phyloP scores from a whole-genome alignment of 2,329 filamentous ascomycete genomes.

The Botryotinia convoluta region DNA sequence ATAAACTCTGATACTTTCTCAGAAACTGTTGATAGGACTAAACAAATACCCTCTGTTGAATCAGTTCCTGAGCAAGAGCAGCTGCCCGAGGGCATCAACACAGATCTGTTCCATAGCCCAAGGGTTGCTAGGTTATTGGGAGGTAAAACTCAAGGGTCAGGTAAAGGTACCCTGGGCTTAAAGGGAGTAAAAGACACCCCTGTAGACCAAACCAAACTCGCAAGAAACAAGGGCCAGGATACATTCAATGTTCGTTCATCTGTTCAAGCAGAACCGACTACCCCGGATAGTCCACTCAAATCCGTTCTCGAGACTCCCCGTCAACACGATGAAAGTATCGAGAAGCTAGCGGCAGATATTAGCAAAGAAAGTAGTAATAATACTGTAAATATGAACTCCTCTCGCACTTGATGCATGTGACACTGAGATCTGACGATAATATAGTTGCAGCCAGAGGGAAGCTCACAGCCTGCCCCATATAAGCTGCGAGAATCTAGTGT shows the following conservation, averaged over 20 bases:
- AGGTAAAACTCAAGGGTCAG: conserved; percentile 40
- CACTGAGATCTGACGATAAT: conserved; percentile 49
- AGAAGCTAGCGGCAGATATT: conserved; percentile 47
- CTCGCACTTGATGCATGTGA: conserved; percentile 15
- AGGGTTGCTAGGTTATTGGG: conserved; percentile 55
- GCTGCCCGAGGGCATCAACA: conserved; percentile 57
- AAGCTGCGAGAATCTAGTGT: conserved; percentile 85
- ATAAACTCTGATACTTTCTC: conserved; percentile 39
- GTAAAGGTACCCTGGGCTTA: conserved; percentile 33
- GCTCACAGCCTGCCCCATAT: conserved; percentile 47
- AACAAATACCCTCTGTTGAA: conserved; percentile 24
- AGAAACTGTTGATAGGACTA: conserved; percentile 29
- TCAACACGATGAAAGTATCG: conserved; percentile 41
- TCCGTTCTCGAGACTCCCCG: not conserved
- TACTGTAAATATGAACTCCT: conserved; percentile 11
- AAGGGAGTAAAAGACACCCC: conserved; percentile 38
- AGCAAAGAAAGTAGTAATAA: conserved; percentile 40
- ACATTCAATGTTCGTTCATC: conserved; percentile 35
- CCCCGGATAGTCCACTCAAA: conserved; percentile 22
- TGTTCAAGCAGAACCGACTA: conserved; percentile 11
- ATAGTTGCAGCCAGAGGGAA: conserved; percentile 28
- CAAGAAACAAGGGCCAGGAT: conserved; percentile 41
- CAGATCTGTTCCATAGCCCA: conserved; percentile 60
- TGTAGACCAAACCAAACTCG: conserved; percentile 36
- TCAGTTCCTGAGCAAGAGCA: conserved; percentile 43